Evolutionary conservation across 345 rosid genomes (phyloP).

Genomic region (Mallotus nudiflorus): DNA sequence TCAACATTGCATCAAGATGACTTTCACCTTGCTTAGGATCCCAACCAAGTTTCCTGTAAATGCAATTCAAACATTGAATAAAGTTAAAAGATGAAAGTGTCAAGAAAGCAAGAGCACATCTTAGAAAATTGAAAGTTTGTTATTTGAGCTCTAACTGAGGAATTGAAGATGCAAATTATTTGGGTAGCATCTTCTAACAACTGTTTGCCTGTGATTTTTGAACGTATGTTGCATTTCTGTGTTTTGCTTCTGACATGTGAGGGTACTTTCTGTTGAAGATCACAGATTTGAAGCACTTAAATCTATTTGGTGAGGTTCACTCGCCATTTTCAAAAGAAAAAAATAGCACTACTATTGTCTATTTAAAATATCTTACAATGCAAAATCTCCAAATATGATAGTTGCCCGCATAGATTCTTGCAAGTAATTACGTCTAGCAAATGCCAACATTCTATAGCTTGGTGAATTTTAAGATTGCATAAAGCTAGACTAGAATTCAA

Average conservation of each 20-base stretch:
- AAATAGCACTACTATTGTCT: too few relatives aligned
- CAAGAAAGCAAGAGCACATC: background rate
- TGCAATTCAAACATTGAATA: constrained; percentile 14
- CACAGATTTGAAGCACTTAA: background rate
- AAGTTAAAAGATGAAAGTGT: background rate
- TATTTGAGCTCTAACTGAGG: background rate
- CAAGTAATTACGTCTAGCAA: background rate
- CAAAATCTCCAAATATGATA: background rate
- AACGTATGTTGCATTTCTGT: background rate
- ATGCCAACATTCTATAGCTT: background rate
- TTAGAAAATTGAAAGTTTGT: background rate
- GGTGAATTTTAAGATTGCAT: background rate
- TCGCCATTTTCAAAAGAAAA: background rate
- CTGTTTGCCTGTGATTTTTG: background rate
- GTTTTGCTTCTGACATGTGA: background rate
- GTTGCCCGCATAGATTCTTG: background rate
- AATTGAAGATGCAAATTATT: background rate
- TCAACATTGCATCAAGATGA: constrained; percentile 87
- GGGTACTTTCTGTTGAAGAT: background rate
- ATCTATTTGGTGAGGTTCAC: background rate
- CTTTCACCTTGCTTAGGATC: constrained; percentile 86
- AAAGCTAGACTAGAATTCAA: background rate
- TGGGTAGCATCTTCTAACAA: background rate
- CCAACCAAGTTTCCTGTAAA: constrained; percentile 84
- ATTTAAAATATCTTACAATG: background rate